Conservation (phyloP, 164 flowering plant genomes). For the Vitis rotundifolia region DNA sequence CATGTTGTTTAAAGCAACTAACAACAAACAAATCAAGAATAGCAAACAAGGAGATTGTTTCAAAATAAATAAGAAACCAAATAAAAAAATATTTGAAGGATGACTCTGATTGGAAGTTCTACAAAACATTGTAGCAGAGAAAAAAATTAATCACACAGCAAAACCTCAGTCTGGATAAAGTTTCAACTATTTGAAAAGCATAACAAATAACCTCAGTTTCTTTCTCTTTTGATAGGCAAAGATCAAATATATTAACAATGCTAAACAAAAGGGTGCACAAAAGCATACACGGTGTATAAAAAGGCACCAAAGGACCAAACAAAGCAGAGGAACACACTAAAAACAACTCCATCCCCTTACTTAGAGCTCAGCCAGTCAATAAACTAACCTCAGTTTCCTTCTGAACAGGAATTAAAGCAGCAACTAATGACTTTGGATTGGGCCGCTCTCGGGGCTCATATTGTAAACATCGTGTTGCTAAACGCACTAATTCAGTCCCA, state of each 20-base stretch:
- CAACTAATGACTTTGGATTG: constrained; percentile 75
- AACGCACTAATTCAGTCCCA: constrained; percentile 82
- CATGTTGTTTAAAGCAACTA: not conserved
- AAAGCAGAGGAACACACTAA: too few relatives aligned
- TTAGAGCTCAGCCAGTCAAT: not conserved
- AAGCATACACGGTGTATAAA: too few relatives aligned
- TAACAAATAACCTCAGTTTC: too few relatives aligned
- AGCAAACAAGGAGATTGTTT: not conserved
- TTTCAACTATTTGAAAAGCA: too few relatives aligned
- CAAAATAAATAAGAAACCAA: not conserved
- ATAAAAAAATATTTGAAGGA: not conserved
- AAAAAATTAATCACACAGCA: not conserved
- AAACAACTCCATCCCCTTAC: too few relatives aligned
- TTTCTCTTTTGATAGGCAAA: too few relatives aligned
- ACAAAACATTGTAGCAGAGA: not conserved
- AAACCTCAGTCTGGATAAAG: not conserved
- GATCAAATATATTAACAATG: too few relatives aligned
- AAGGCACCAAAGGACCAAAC: too few relatives aligned
- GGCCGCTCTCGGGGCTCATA: constrained; percentile 93
- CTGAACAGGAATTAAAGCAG: constrained; percentile 80
- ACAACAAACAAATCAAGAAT: not conserved
- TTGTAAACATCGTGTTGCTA: constrained; percentile 86
- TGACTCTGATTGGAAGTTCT: not conserved
- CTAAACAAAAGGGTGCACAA: too few relatives aligned
- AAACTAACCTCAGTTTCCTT: constrained; percentile 70